Conservation (phyloP, 176 grass and related monocot species). For the Musa schizocarpa region DNA sequence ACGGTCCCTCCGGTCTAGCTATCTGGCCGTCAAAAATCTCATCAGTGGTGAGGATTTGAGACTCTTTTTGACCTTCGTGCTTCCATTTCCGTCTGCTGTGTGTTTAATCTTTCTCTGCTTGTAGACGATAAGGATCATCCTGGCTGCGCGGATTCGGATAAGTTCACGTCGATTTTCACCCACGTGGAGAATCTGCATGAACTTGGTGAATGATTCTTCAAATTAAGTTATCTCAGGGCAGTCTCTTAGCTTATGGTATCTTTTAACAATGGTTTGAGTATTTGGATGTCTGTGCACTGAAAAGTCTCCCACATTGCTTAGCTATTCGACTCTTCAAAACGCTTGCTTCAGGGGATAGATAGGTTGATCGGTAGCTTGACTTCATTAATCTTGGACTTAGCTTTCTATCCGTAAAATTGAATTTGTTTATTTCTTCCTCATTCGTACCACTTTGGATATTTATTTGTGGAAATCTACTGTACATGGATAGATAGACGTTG, state of each 20-base stretch:
- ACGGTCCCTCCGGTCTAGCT: background rate
- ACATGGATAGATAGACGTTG: no score
- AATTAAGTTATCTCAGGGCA: no score
- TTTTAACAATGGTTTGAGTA: no score
- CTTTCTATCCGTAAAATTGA: no score
- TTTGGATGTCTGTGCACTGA: no score
- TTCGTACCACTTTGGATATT: no score
- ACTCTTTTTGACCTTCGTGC: background rate
- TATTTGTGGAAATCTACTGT: no score
- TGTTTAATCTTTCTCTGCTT: background rate
- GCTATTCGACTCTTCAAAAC: no score
- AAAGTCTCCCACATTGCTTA: no score
- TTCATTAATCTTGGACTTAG: no score
- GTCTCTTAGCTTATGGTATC: no score
- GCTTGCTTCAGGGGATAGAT: background rate
- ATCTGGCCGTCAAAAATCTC: background rate
- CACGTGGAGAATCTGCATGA: background rate
- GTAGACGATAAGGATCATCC: background rate
- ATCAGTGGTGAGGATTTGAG: background rate
- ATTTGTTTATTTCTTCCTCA: no score
- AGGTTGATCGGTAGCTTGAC: background rate
- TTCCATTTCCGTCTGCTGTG: background rate
- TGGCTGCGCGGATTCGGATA: background rate
- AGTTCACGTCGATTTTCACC: background rate
- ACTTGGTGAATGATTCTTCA: background rate